phyloP scores from a whole-genome alignment of 495 filamentous ascomycete genomes.

The Immersiella caudata region DNA sequence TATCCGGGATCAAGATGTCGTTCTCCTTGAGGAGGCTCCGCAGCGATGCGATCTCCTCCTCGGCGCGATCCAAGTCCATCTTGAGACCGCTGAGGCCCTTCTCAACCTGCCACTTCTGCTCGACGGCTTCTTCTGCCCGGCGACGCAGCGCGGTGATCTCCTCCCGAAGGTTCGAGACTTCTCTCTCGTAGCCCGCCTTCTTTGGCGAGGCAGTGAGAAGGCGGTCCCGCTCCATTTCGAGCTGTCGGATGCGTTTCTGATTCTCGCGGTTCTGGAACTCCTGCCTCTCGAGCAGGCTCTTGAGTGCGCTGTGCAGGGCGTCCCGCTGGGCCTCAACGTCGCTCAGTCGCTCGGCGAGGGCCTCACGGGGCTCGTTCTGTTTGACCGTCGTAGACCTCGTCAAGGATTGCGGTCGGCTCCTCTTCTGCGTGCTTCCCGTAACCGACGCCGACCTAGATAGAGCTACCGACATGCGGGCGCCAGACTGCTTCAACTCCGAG shows the following conservation, averaged over 20 bases:
- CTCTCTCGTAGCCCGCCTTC: conserved; percentile 76
- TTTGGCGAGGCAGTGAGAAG: conserved; percentile 71
- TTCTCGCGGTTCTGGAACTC: conserved; percentile 79
- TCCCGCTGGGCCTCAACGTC: conserved; percentile 94
- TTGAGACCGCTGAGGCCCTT: conserved; percentile 89
- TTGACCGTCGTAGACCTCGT: conserved; percentile 66
- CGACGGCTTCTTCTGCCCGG: conserved; percentile 92
- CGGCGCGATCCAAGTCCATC: conserved; percentile 95
- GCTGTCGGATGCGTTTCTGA: conserved; percentile 69
- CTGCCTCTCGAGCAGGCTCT: conserved; percentile 84
- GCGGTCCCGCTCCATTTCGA: conserved; percentile 78
- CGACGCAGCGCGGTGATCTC: conserved; percentile 84
- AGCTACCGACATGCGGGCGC: conserved; percentile 33
- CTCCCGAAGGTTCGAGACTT: conserved; percentile 74
- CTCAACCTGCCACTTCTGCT: conserved; percentile 95
- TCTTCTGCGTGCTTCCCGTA: conserved; percentile 33
- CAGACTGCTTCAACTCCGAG: conserved; percentile 32
- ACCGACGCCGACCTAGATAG: conserved; percentile 51
- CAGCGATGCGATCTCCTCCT: conserved; percentile 85
- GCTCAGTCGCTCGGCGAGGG: conserved; percentile 80
- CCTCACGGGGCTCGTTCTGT: conserved; percentile 65
- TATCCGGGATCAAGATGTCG: conserved; percentile 71
- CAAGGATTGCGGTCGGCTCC: conserved; percentile 38
- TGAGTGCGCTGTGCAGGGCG: conserved; percentile 82
- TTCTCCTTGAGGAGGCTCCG: conserved; percentile 81